Evolutionary conservation across 2,329 filamentous ascomycete species (phyloP), one percentile per base, ranked within the genome.

Genomic region (Emergomyces orientalis): DNA sequence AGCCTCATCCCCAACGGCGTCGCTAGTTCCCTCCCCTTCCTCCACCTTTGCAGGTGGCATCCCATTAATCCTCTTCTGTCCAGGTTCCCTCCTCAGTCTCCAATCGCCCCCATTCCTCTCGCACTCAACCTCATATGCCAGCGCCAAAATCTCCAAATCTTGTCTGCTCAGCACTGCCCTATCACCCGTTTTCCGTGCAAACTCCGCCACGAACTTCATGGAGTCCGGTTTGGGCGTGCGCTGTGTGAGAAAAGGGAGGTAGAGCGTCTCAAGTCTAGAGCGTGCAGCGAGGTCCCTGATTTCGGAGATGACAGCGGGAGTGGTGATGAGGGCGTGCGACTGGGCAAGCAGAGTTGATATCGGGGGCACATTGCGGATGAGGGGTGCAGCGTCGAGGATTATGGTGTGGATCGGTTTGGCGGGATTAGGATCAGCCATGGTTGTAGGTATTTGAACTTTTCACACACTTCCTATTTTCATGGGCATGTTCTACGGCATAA

Each of bases 121-220:
- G 70, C 90, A 89, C 70, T 97, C 93, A n/a, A 97, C 74, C 74
- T 99, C 94, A 74, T 97, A 97, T 0, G 91, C 89, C 62, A 99
- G 79, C 9, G 93, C 94, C 71, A 97, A 80, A 49, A 99, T 83
- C 68, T 95, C 89, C 65, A 97, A 80, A 85, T 99, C 94, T 1
- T 91, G 89, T 72, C 84, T 86, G 77, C 92, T 97, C 63, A 99
- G 79, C 0, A 97, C 93, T 13, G 88, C 85, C 65, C 92, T 82
- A 74, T 99, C 94, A 62, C 94, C 94, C 0, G 94, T 97, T 73
- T 86, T 88, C 62, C 90, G 85, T 54, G 94, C 90, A 79, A 97
- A 97, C 63, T 90, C 88, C 58, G 85, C 86, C 3, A 97, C 84
- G 64, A 93, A 82, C 71, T 88, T 88, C 67, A 97, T 78, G 68